Conservation (phyloP, 2,329 filamentous ascomycete genomes). For the Pestalotiopsis fici region DNA sequence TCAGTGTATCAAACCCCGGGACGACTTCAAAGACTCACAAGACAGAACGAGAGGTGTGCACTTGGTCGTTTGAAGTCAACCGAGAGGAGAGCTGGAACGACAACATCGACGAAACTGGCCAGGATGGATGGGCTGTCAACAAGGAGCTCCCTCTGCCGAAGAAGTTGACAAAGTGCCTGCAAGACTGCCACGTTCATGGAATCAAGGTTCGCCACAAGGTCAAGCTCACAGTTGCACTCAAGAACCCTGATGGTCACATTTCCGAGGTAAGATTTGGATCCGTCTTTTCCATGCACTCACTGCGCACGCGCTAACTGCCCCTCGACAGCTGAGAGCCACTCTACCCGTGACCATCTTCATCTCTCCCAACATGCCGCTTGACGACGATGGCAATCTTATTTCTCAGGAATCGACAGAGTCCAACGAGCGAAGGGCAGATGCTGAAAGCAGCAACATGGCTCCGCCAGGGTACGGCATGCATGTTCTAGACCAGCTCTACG, state of each 20-base stretch:
- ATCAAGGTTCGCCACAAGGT: conserved; percentile 94
- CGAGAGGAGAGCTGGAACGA: conserved; percentile 68
- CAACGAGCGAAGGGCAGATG: conserved; percentile 36
- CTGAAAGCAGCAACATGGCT: conserved; percentile 65
- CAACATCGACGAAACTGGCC: conserved; percentile 66
- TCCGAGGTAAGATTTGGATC: conserved; percentile 67
- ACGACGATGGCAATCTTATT: conserved; percentile 81
- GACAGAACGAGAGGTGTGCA: conserved; percentile 63
- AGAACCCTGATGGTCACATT: conserved; percentile 92
- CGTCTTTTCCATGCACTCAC: neutral
- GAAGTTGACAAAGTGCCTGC: conserved; percentile 78
- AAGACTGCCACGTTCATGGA: conserved; percentile 84
- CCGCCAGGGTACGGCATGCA: conserved; percentile 95
- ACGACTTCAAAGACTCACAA: conserved; percentile 56
- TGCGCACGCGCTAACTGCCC: conserved; percentile 12
- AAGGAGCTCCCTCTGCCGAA: conserved; percentile 74
- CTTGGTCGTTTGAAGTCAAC: conserved; percentile 56
- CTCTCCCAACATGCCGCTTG: conserved; percentile 87
- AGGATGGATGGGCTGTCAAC: conserved; percentile 65
- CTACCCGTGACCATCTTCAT: conserved; percentile 93
- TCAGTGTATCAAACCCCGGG: conserved; percentile 49
- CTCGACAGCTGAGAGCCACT: conserved; percentile 73
- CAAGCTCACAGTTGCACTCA: conserved; percentile 85
- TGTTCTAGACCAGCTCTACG: conserved; percentile 86
- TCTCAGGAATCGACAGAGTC: conserved; percentile 53